phyloP scores from a whole-genome alignment of 495 filamentous ascomycete genomes.

The Clavariopsis aquatica region DNA sequence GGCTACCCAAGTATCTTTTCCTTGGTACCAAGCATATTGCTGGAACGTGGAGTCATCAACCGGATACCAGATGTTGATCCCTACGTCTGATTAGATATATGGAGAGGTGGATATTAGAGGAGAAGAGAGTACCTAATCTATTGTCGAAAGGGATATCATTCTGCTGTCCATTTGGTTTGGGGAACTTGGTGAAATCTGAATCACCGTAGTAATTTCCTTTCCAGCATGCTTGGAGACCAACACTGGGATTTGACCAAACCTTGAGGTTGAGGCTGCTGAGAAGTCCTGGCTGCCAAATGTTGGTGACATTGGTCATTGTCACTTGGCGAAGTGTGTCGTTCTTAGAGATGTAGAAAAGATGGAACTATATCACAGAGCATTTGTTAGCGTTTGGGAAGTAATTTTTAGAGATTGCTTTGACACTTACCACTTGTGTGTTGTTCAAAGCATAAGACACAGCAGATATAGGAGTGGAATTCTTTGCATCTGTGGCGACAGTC shows the following conservation, averaged over 20 bases:
- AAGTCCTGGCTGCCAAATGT: constrained; percentile 39
- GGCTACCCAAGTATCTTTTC: constrained; percentile 33
- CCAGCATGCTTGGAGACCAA: constrained; percentile 47
- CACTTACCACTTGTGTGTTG: constrained; percentile 31
- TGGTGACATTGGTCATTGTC: constrained; percentile 40
- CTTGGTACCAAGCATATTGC: constrained; percentile 42
- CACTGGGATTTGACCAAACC: constrained; percentile 37
- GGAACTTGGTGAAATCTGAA: constrained; percentile 28
- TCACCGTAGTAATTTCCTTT: constrained; percentile 46
- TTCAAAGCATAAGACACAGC: constrained; percentile 42
- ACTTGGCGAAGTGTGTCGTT: constrained; percentile 39
- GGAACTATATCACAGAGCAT: constrained; percentile 25
- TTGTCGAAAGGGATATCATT: constrained; percentile 7
- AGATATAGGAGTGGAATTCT: constrained; percentile 45
- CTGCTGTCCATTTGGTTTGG: not conserved
- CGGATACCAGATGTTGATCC: constrained; percentile 45
- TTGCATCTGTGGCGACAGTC: constrained; percentile 44
- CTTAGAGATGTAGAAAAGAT: constrained; percentile 44
- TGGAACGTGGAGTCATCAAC: constrained; percentile 41
- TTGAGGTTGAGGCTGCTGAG: constrained; percentile 39
- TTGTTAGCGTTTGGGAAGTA: not conserved
- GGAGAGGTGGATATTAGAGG: too few species aligned
- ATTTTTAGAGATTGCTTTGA: not conserved
- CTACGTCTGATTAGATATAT: not conserved
- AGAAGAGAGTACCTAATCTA: not conserved